Evolutionary conservation across 1,139 yeast genomes (phyloP).

Genomic region (Pichia sp.): DNA sequence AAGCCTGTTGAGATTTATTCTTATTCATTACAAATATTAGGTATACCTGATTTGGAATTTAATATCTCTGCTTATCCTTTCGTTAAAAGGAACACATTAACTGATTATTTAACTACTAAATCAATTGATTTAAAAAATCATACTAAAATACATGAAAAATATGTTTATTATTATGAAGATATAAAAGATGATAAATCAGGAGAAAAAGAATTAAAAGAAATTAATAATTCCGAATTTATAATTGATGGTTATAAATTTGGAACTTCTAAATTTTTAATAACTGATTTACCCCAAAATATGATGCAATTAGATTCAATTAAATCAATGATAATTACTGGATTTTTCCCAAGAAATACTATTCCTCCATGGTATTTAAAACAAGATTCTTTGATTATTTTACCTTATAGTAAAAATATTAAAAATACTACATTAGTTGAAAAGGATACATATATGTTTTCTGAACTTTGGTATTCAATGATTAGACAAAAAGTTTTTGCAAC

Average conservation of each 20-base stretch:
- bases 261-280: conserved; percentile 5
- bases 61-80: conserved; percentile 14
- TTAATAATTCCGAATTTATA: conserved; percentile 3
- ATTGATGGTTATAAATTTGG: conserved; percentile 11
- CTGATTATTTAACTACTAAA: conserved; percentile 11
- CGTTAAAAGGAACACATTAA: conserved; percentile 7
- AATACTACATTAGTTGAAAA: conserved; percentile 14
- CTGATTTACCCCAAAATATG: conserved; percentile 6
- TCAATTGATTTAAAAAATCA: background rate
- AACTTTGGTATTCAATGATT: conserved; percentile 50
- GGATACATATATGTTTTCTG: conserved; percentile 43
- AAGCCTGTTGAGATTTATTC: conserved; percentile 14
- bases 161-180: conserved; percentile 1
- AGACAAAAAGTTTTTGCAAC: conserved; percentile 47
- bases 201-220: conserved; percentile 4
- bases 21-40: conserved; percentile 2
- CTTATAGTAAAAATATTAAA: conserved; percentile 12
- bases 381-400: conserved; percentile 51
- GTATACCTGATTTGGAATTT: conserved; percentile 10
- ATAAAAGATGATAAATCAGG: conserved; percentile 1
- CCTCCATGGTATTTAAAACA: conserved; percentile 57
- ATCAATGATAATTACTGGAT: conserved; percentile 42
- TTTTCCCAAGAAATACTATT: conserved; percentile 39
- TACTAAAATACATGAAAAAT: conserved; percentile 1
- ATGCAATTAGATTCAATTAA: conserved; percentile 7